Base-by-base conservation (phyloP, 2,329 filamentous ascomycete species). In the Apiospora aurea region DNA sequence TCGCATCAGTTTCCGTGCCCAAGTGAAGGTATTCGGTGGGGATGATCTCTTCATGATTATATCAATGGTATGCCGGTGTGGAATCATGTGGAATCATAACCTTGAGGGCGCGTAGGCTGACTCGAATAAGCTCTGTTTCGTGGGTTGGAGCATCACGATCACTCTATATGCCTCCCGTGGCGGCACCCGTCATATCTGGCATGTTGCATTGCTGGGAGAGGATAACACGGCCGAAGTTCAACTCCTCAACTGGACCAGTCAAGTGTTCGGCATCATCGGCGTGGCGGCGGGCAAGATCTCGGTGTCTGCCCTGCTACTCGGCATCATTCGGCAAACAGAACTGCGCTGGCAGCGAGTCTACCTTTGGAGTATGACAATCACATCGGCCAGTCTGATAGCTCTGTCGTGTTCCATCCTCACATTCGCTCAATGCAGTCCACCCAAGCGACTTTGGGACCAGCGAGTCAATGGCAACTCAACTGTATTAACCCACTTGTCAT, bases 211-310 rank as follows among this genome's bases (percentile, higher is more conserved):
- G 24, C 29, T 44, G 4, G 69, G 69, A n/a, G 34, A 21, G 1
- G 69, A 70, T 3, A 61, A 53, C 34, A 21, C 66, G 21, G 49
- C 49, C 13, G 16, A 21, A 5, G 49, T 61, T 2, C 44, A 61
- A 14, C 34, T 57, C 13, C 41, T 70, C 26, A 70, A 70, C 14
- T 70, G 69, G 69, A 64, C 38, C 8, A 46, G 47, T 38, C 69
- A 70, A 29, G n/a, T 70, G 6, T 41, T 70, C 13, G 69, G 24
- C 69, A 61, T 70, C 53, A 38, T 70, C 11, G 69, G 69, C 46
- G 49, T 70, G 14, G 46, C 34, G 13, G 43, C 34, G 4, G 69
- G 69, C 14, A 70, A 70, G 69, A 51, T 70, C 11, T 70, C 69
- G 11, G 53, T 70, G 41, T 53, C 69, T 13, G 26, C 69, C 6